Base-by-base conservation (phyloP, 2,329 filamentous ascomycete genomes). In the Trichoderma atrobrunneum region DNA sequence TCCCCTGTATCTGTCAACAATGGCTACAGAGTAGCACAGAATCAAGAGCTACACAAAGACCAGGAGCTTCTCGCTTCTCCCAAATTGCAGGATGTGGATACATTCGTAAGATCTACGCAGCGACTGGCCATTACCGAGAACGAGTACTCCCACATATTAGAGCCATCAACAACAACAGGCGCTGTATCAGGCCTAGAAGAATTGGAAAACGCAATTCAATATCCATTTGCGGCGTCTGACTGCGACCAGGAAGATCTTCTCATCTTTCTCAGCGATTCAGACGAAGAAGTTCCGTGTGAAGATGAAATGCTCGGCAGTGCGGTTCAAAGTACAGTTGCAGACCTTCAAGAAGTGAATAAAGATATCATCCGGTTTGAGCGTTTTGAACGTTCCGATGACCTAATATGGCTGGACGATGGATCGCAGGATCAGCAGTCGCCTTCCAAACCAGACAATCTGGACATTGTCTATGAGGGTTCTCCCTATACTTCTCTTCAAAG, bases 401-500 rank as follows among this genome's bases (percentile, higher is more conserved):
- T 74, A 3, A 65, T 74, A 54, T 65, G 26, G 51, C 63, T 74
- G 16, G 36, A 26, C 7, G 57, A 51, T 36, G 34, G 21, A 18
- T 24, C 60, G 12, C 18, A 26, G 18, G 3, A 8, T 51, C 26
- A 39, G 34, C 65, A 43, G 24, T 18, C 18, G 7, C 63, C 63
- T 56, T 7, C 51, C 8, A 26, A 10, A 26, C 14, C 14, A 21
- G 12, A 21, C 34, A 39, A 5, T 5, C 3, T 51, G 14, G 12
- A 21, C 32, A 5, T n/a, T 28, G 32, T 7, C 5, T 11, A 18
- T 21, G 8, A 51, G 30, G 26, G 8, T 3, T 24, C 24, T 16
- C 5, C 16, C 3, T 10, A 21, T 36, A 28, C n/a, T n/a, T 26
- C 32, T 21, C 64, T 57, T 57, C 21, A 39, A 16, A 43, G 32